A percentile compares a stretch with the other conserved stretches of the same genome.
phyloP scores from a whole-genome alignment of 306 rosid genomes.

The Lablab purpureus region DNA sequence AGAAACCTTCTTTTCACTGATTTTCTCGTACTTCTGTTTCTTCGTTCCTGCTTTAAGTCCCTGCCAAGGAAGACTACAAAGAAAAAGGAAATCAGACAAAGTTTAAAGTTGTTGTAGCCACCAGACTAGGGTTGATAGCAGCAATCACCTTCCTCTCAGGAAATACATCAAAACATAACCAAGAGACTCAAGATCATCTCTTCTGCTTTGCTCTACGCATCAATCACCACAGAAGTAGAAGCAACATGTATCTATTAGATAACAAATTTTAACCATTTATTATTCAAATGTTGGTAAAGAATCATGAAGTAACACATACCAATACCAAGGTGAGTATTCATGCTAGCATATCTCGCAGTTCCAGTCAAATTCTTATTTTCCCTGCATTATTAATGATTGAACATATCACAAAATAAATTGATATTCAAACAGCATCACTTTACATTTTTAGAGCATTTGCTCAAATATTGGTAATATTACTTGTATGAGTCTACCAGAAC shows the following conservation, averaged over 20 bases:
- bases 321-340: slow-evolving; percentile 96
- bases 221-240: slow-evolving; percentile 50
- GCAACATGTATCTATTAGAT: slow-evolving; percentile 46
- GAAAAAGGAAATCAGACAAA: slow-evolving; percentile 45
- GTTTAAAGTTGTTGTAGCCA: slow-evolving; percentile 37
- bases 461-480: slow-evolving; percentile 13
- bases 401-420: slow-evolving; percentile 24
- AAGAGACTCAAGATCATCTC: slow-evolving; percentile 98
- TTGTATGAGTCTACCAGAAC: neutral
- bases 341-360: slow-evolving; percentile 98
- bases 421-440: neutral
- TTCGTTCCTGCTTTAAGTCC: slow-evolving; percentile 97
- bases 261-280: slow-evolving; percentile 34
- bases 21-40: slow-evolving; percentile 92
- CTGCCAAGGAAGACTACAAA: slow-evolving; percentile 95
- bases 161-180: slow-evolving; percentile 96
- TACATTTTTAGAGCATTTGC: neutral
- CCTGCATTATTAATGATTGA: slow-evolving; percentile 59
- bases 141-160: slow-evolving; percentile 88
- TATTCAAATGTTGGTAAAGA: slow-evolving; percentile 32
- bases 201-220: slow-evolving; percentile 88
- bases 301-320: slow-evolving; percentile 54
- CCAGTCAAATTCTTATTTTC: slow-evolving; percentile 98
- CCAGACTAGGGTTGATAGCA: slow-evolving; percentile 38
- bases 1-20: slow-evolving; percentile 93